Base-by-base conservation (phyloP, 2,329 filamentous ascomycete species). In the Exophiala xenobiotica region DNA sequence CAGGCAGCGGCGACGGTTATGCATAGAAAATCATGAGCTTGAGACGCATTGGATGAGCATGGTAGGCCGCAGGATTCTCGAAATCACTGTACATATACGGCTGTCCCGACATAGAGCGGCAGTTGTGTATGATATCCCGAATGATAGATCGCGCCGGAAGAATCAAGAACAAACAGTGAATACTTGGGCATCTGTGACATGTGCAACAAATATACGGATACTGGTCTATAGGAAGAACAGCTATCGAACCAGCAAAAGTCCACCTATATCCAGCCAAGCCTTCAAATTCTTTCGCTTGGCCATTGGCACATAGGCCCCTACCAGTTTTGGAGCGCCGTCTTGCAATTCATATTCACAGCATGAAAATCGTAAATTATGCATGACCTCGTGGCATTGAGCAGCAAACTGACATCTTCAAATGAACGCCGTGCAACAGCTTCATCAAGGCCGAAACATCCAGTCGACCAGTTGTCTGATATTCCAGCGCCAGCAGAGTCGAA, bases 1-100 rank as follows among this genome's bases (percentile, higher is more conserved):
- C n/a, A 51, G 48, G 48, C 40, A 22, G 9, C 48, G 33, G 48
- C 41, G 16, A 51, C 22, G 16, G 16, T 39, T 41, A 41, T 49
- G 46, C 46, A 41, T 23, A 26, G 37, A 26, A 49, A 35, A 35
- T 37, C 46, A 49, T 24, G 27, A 33, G n/a, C n/a, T n/a, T n/a
- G n/a, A n/a, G n/a, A n/a, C n/a, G n/a, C n/a, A n/a, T n/a, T n/a
- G n/a, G n/a, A n/a, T n/a, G n/a, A n/a, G n/a, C n/a, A n/a, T n/a
- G n/a, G n/a, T n/a, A n/a, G n/a, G n/a, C n/a, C n/a, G n/a, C n/a
- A n/a, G n/a, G n/a, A n/a, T n/a, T n/a, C n/a, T n/a, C n/a, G n/a
- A n/a, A n/a, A n/a, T n/a, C n/a, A n/a, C n/a, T n/a, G n/a, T n/a
- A n/a, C n/a, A n/a, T n/a, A n/a, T n/a, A n/a, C n/a, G n/a, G n/a